Conservation (phyloP, 352 stramenopile species). For the Phytopythium vexans region DNA sequence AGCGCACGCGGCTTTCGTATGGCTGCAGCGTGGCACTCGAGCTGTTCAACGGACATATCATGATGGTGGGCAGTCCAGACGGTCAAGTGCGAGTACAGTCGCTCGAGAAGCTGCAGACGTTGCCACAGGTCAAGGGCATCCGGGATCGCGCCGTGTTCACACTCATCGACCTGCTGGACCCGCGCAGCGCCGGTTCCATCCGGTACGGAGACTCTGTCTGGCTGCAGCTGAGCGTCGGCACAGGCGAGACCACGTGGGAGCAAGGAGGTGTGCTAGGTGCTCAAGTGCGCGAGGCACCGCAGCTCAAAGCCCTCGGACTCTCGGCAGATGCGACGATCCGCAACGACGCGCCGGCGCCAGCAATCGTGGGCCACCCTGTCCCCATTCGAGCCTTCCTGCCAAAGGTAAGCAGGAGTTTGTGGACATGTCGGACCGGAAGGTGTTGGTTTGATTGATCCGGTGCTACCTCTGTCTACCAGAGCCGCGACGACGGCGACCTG, state of each 20-base stretch:
- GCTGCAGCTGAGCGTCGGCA: constrained; percentile 66
- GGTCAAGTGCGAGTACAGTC: constrained; percentile 57
- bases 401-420: constrained; percentile 34
- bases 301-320: constrained; percentile 61
- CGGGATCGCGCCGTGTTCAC: constrained; percentile 69
- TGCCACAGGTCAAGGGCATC: constrained; percentile 42
- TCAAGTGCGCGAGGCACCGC: constrained; percentile 68
- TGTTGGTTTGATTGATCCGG: background rate
- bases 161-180: constrained; percentile 58
- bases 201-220: constrained; percentile 75
- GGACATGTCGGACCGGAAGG: background rate
- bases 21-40: constrained; percentile 67
- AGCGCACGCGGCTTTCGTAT: constrained; percentile 56
- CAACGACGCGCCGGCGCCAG: constrained; percentile 39
- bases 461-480: constrained; percentile 18
- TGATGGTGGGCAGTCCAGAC: constrained; percentile 65
- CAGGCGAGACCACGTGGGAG: constrained; percentile 68
- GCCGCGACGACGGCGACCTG: constrained; percentile 62
- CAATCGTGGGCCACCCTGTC: constrained; percentile 51
- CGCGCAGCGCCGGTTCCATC: constrained; percentile 62
- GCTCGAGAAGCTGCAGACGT: constrained; percentile 49
- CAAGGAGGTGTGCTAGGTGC: constrained; percentile 68
- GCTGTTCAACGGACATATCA: constrained; percentile 71
- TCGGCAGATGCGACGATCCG: constrained; percentile 43
- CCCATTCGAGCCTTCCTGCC: constrained; percentile 66